Base-by-base conservation (phyloP, 208 protist species). In the Vickermania spadyakhi region DNA sequence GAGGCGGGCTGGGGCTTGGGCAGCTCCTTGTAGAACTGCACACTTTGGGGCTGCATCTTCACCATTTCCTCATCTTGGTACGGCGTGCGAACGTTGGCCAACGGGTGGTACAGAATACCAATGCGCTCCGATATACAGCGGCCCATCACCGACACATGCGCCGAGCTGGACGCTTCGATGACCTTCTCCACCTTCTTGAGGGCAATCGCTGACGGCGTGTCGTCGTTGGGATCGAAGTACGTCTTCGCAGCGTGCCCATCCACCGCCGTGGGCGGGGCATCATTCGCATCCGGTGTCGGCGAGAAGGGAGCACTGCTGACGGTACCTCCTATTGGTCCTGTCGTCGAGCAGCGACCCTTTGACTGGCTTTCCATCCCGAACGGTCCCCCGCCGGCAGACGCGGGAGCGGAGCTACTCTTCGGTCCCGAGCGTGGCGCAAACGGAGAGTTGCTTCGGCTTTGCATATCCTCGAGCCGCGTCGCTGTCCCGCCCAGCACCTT, bases 21-120 rank as follows among this genome's bases (percentile, higher is more conserved):
- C 31, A 54, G 26, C n/a, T 51, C 59, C 28, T 52, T n/a, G 28
- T 7, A 3, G 13, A 3, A 1, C 7, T 13, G 49, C 13, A 55
- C 21, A 7, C 51, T 18, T 5, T 11, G 21, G 26, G 5, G 21
- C 2, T 52, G 26, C 1, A 27, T 49, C 58, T 73, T 70, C 25
- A 64, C 28, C 52, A 88, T 57, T 64, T 86, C 77, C 3, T 62
- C 60, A 62, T 94, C 78, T 50, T 77, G 75, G 61, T 84, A 88
- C 30, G 71, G 22, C 7, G 84, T 90, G 60, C 86, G 81, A 29
- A 84, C 75, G 55, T 84, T 65, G 23, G 84, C 55, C 26, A 86
- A 58, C 1, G 81, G 86, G 61, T 84, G 64, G 65, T 84, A 86
- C 26, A 81, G 69, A 2, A 69, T 45, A 22, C 81, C 86, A 23